Conservation (phyloP, 345 rosid species). For the Limnanthes douglasii region DNA sequence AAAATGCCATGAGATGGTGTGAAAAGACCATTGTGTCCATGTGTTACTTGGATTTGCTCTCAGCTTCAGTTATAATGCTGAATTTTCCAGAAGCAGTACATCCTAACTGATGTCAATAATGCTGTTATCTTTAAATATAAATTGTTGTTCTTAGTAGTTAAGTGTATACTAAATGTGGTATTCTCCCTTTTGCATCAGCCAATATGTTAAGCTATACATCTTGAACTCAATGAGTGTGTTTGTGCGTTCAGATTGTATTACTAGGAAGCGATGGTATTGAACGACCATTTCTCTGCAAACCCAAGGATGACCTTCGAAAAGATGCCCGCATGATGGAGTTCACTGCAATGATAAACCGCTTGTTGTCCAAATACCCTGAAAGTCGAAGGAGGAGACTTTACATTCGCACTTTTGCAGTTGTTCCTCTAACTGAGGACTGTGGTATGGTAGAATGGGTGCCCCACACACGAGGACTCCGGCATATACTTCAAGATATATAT, state of each 20-base stretch:
- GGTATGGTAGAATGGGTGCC: constrained; percentile 99
- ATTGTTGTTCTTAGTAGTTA: too few species aligned
- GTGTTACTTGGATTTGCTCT: too few species aligned
- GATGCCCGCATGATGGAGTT: constrained; percentile 99
- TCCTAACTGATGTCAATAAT: constrained; percentile 1
- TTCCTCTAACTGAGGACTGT: constrained; percentile 96
- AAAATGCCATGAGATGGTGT: not conserved
- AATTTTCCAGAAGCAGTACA: too few species aligned
- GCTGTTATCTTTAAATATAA: constrained; percentile 6
- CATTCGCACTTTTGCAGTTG: constrained; percentile 87
- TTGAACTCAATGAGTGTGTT: constrained; percentile 4
- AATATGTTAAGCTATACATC: too few species aligned
- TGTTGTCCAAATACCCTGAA: constrained; percentile 87
- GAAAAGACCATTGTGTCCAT: not conserved
- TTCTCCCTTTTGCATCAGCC: too few species aligned
- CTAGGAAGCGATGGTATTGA: constrained; percentile 90
- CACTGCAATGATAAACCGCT: constrained; percentile 89
- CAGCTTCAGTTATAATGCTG: too few species aligned
- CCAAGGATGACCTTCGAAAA: constrained; percentile 95
- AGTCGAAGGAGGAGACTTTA: constrained; percentile 89
- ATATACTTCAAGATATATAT: constrained; percentile 84
- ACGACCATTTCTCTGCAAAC: constrained; percentile 95
- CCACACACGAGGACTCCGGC: constrained; percentile 87
- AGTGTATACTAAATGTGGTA: too few species aligned
- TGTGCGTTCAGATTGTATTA: constrained; percentile 49